Conservation (phyloP, 2,329 filamentous ascomycete species). For the Aureobasidium sp. region DNA sequence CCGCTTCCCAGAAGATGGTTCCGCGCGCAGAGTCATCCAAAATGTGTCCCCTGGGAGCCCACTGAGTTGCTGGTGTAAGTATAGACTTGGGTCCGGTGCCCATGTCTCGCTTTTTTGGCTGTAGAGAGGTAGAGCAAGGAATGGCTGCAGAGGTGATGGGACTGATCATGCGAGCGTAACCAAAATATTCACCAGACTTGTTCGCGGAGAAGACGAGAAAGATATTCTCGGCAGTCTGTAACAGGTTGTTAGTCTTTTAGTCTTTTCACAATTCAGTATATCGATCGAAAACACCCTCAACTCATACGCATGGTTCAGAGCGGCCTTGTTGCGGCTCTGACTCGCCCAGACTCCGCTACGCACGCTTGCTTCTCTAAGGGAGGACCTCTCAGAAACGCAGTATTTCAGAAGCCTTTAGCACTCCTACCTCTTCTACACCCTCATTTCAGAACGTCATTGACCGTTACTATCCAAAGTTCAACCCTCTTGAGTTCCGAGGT, state of each 20-base stretch:
- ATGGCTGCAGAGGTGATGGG: constrained; percentile 68
- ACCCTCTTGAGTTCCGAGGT: neutral
- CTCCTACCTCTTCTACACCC: neutral
- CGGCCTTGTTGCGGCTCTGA: constrained; percentile 81
- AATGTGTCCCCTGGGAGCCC: constrained; percentile 71
- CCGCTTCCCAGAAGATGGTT: constrained; percentile 96
- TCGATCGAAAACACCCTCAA: constrained; percentile 43
- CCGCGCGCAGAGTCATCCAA: constrained; percentile 90
- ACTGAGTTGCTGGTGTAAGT: constrained; percentile 66
- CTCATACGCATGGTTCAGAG: constrained; percentile 72
- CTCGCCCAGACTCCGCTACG: constrained; percentile 86
- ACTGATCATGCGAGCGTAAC: constrained; percentile 85
- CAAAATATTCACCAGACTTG: constrained; percentile 95
- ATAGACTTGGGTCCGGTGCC: constrained; percentile 70
- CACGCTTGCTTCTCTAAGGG: constrained; percentile 60
- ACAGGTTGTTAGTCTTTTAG: constrained; percentile 7
- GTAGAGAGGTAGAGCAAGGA: constrained; percentile 52
- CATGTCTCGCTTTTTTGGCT: constrained; percentile 44
- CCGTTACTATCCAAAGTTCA: neutral
- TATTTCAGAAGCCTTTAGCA: neutral
- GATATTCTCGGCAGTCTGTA: constrained; percentile 69
- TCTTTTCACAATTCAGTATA: neutral
- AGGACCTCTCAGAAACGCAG: neutral
- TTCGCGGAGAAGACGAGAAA: constrained; percentile 94
- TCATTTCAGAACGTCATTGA: neutral